A percentile compares a stretch with the other conserved stretches of the same genome.
Evolutionary conservation across 208 protist genomes (phyloP).

Genomic region (Wallacemonas sp.): DNA sequence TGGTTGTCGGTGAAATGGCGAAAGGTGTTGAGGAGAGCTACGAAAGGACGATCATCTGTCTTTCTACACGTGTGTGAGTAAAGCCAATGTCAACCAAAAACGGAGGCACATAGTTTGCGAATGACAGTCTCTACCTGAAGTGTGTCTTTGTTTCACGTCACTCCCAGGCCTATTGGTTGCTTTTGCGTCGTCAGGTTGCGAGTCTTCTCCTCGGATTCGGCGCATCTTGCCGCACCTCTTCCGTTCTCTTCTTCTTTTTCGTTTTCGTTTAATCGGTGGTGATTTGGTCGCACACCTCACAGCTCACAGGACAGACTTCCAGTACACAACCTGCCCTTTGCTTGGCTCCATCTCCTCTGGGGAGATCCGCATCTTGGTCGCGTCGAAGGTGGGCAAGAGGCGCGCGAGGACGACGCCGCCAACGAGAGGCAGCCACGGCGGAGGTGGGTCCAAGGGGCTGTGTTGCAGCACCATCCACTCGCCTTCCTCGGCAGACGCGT

Average conservation of each 20-base stretch:
- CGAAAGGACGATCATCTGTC: no score
- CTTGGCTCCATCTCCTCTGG: slow-evolving; percentile 3
- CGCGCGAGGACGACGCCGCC: slow-evolving; percentile 18
- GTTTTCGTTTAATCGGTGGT: slow-evolving; percentile 1
- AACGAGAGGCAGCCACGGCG: slow-evolving; percentile 47
- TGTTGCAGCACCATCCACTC: slow-evolving; percentile 37
- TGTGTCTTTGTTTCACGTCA: no score
- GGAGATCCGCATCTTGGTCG: slow-evolving; percentile 5
- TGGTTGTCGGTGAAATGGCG: no score
- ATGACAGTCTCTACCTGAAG: no score
- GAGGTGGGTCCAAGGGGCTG: slow-evolving; percentile 32
- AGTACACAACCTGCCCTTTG: slow-evolving; percentile 12
- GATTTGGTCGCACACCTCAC: not conserved
- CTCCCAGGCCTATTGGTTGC: no score
- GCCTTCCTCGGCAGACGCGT: slow-evolving; percentile 16
- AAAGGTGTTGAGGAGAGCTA: no score
- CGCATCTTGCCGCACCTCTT: not conserved
- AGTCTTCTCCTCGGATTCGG: no score
- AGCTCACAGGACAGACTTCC: slow-evolving; percentile 8
- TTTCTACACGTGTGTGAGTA: no score
- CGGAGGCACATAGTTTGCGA: no score
- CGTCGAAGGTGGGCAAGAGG: slow-evolving; percentile 10
- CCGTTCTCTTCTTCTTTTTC: slow-evolving; percentile 6
- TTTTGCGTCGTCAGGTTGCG: no score
- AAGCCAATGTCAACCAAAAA: no score